These are phyloP conservation scores for Monosporozyma aquatica DNA, from an alignment of 805 yeast genomes.

Conservation along the genomic window DNA sequence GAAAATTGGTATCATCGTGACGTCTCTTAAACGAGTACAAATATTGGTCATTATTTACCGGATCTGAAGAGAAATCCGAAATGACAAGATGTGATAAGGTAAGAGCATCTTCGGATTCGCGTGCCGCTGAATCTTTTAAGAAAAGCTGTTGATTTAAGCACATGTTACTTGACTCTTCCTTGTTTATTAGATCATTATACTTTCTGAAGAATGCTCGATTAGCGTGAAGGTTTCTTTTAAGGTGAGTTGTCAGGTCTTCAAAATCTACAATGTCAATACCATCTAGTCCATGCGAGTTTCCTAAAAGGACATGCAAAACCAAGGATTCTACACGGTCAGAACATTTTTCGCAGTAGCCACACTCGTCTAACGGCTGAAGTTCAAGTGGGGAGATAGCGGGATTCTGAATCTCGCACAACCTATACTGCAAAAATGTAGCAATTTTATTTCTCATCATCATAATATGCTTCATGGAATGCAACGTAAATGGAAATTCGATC, in stretches of 20 bases:
- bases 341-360: slow-evolving; percentile 55
- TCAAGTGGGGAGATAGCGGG: slow-evolving; percentile 19
- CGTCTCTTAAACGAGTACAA: slow-evolving; percentile 43
- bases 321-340: slow-evolving; percentile 49
- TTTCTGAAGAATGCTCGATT: slow-evolving; percentile 52
- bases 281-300: slow-evolving; percentile 40
- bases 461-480: slow-evolving; percentile 54
- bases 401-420: slow-evolving; percentile 13
- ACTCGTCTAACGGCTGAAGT: slow-evolving; percentile 46
- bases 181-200: slow-evolving; percentile 66
- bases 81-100: slow-evolving; percentile 47
- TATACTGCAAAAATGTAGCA: slow-evolving; percentile 48
- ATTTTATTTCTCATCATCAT: slow-evolving; percentile 65
- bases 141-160: slow-evolving; percentile 51
- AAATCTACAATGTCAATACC: slow-evolving; percentile 44
- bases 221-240: slow-evolving; percentile 27
- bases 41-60: slow-evolving; percentile 23
- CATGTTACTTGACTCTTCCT: slow-evolving; percentile 57
- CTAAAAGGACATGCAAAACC: slow-evolving; percentile 46
- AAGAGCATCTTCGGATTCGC: slow-evolving; percentile 55
- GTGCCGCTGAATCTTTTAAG: slow-evolving; percentile 41
- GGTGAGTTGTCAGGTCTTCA: slow-evolving; percentile 42
- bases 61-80: slow-evolving; percentile 16
- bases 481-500: slow-evolving; percentile 43
- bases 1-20: slow-evolving; percentile 5